Percentiles rank a stretch among this genome's conserved stretches.
These are phyloP conservation scores for Leccinum insolens DNA, from an alignment of 1,284 basidiomycete species.

Conservation along the genomic window DNA sequence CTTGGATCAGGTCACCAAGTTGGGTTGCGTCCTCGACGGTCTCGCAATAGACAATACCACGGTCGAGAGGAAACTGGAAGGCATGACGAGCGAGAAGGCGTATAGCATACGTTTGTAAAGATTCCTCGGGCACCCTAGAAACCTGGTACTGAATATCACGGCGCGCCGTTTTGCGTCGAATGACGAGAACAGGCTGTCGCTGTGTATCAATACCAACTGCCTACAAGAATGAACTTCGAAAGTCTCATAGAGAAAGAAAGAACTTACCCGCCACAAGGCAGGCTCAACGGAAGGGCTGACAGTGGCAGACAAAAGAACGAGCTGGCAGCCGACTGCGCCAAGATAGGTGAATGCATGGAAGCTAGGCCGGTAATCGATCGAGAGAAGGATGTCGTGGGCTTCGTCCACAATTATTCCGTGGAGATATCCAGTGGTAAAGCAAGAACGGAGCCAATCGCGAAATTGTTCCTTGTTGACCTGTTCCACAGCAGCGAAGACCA, in stretches of 20 bases:
- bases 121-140: neutral
- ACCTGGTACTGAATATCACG: neutral
- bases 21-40: slow-evolving; percentile 2
- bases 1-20: neutral
- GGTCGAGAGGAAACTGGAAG: neutral
- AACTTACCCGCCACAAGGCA: neutral
- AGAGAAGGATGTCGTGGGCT: slow-evolving; percentile 2
- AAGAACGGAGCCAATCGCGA: neutral
- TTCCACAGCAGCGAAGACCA: slow-evolving; percentile 1
- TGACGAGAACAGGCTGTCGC: neutral
- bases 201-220: neutral
- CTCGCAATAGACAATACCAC: slow-evolving; percentile 6
- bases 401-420: neutral
- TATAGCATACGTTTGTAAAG: neutral
- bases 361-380: neutral
- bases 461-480: neutral
- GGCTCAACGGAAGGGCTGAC: neutral
- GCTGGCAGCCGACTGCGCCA: neutral
- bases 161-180: neutral
- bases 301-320: neutral
- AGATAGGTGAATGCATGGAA: neutral
- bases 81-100: neutral
- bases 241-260: neutral
- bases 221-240: neutral
- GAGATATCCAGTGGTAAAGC: neutral